Evolutionary conservation across 2,329 filamentous ascomycete genomes (phyloP), one percentile per base, ranked within the genome.

Genomic region (Fusarium redolens): DNA sequence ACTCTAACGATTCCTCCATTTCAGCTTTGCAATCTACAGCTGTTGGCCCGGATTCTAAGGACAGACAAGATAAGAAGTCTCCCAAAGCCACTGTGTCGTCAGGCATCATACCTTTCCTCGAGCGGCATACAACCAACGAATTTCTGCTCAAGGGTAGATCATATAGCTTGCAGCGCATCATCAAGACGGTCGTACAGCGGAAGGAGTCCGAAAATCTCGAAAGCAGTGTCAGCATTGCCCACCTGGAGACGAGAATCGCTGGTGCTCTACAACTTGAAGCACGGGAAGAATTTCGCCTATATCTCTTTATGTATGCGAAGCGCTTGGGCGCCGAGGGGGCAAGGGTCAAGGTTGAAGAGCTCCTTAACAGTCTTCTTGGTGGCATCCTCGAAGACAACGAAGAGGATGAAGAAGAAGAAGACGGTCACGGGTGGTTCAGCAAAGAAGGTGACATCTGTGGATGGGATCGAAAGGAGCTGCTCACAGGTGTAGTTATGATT

Each of bases 281-380:
- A 0, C 92, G 91, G 76, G 95, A 98, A 65, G 96, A 99, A 80
- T 99, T 98, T 83, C 91, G 94, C 64, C 86, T 97, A 3, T 98
- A 98, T 78, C 85, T 99, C n/a, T 92, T 95, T 78, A 98, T 98
- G 95, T 99, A 99, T 78, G 96, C 95, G 7, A 98, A 98, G 84
- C 91, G 96, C 1, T 89, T 99, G 10, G 96, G 96, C 2, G 94
- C 95, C 0, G 97, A 99, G 81, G 95, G 95, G 0, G 85, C 96
- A 57, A 91, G 92, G 75, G 88, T 90, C 63, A 99, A 99, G 83
- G 95, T 98, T 4, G 96, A 98, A 80, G 97, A 99, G 84, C 85
- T 99, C 14, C 85, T 98, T 33, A 92, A 94, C 75, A 92, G 90
- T 50, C 85, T 99, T 45, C 86, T 97, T 54, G 95, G 95, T 12